Evolutionary conservation across 2,329 filamentous ascomycete genomes (phyloP).

Genomic region (Phyllosticta citriasiana): DNA sequence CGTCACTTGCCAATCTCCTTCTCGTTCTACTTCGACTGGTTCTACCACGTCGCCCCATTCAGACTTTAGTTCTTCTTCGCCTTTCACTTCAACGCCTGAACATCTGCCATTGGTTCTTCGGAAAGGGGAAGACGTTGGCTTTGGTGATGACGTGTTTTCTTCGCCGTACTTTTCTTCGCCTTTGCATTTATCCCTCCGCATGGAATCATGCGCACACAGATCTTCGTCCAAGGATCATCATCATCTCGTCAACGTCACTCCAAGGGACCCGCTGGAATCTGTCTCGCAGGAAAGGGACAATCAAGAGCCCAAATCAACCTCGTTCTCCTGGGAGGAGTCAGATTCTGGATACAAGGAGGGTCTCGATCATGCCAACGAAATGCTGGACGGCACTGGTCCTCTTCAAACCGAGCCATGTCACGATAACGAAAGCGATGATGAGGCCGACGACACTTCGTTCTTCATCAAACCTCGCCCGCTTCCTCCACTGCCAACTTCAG

Average conservation of each 20-base stretch:
- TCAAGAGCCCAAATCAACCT: not conserved
- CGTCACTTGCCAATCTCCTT: constrained; percentile 14
- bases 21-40: constrained; percentile 14
- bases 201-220: constrained; percentile 15
- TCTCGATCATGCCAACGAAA: constrained; percentile 12
- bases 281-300: not conserved
- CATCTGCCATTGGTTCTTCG: constrained; percentile 30
- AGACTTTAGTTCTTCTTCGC: constrained; percentile 30
- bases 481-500: constrained; percentile 4
- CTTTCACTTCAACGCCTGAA: constrained; percentile 32
- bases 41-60: constrained; percentile 19
- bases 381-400: constrained; percentile 10
- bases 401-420: constrained; percentile 10
- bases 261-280: not conserved
- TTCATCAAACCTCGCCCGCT: not conserved
- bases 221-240: constrained; percentile 35
- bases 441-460: constrained; percentile 1
- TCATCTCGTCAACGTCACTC: not conserved
- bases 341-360: not conserved
- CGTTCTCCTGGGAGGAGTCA: not conserved
- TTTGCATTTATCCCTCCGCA: constrained; percentile 24
- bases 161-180: constrained; percentile 26
- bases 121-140: not conserved
- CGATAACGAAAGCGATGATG: not conserved
- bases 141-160: constrained; percentile 12